Evolutionary conservation across 2,329 filamentous ascomycete species (phyloP).

Genomic region (Penicillium sp.): DNA sequence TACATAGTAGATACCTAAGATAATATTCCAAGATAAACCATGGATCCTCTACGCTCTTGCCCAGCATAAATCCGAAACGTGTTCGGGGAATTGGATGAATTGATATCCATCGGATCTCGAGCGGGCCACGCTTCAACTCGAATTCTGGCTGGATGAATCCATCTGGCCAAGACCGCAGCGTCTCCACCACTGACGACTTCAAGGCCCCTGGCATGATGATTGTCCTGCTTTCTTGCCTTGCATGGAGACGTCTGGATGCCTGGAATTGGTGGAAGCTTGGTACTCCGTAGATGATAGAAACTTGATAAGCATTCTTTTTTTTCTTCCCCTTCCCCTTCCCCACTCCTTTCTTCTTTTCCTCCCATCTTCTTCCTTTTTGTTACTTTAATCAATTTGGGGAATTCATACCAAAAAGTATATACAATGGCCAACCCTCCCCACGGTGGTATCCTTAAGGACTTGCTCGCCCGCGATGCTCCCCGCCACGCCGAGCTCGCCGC

Average conservation of each 20-base stretch:
- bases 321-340: not conserved
- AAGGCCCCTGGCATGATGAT: not conserved
- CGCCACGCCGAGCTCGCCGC: conserved; percentile 70
- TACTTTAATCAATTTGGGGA: conserved; percentile 5
- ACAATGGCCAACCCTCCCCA: conserved; percentile 58
- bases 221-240: not conserved
- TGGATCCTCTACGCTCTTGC: not conserved
- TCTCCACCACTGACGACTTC: conserved; percentile 23
- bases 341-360: not conserved
- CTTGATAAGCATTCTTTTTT: conserved; percentile 1
- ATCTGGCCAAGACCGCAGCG: conserved; percentile 13
- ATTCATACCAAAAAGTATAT: conserved; percentile 1
- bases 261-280: not conserved
- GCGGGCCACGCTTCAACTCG: not conserved
- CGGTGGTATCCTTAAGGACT: conserved; percentile 95
- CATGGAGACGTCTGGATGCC: not conserved
- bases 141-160: conserved; percentile 7
- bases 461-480: conserved; percentile 85
- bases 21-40: not conserved
- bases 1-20: too few species aligned
- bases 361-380: conserved; percentile 8
- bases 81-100: not conserved
- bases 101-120: conserved; percentile 6
- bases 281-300: conserved; percentile 8
- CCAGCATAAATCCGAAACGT: not conserved